phyloP scores from a whole-genome alignment of 2,329 filamentous ascomycete species.

The Fusarium veterinarium region DNA sequence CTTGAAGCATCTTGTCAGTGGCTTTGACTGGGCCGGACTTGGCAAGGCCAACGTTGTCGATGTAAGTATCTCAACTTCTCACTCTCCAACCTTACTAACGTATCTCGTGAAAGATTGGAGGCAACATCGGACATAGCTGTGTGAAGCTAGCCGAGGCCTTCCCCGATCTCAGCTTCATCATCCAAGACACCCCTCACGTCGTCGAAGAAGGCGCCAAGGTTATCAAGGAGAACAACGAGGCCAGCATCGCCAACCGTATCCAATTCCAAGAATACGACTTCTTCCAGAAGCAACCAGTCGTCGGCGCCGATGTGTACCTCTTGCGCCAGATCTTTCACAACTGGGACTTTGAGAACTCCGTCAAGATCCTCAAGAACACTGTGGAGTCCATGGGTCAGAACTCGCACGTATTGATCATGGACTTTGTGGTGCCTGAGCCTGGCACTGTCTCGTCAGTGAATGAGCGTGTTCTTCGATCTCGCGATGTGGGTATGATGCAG shows the following conservation, averaged over 20 bases:
- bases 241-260: neutral
- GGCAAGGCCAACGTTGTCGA: neutral
- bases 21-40: neutral
- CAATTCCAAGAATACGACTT: conserved; percentile 4
- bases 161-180: neutral
- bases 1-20: neutral
- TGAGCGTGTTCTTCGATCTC: neutral
- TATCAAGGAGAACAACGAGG: neutral
- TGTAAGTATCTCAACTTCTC: neutral
- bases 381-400: neutral
- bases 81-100: too few species aligned
- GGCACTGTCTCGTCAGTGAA: neutral
- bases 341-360: conserved; percentile 6
- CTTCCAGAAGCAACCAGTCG: neutral
- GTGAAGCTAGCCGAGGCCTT: neutral
- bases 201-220: neutral
- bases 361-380: neutral
- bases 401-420: neutral
- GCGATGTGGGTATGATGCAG: conserved; percentile 2
- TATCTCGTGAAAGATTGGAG: neutral
- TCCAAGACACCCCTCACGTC: neutral
- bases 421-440: neutral
- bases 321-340: conserved; percentile 2
- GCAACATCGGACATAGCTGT: neutral
- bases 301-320: neutral